Percentiles rank a stretch among this genome's conserved stretches.
phyloP scores from a whole-genome alignment of 139 green algal genomes.

The Haematococcus sp. region DNA sequence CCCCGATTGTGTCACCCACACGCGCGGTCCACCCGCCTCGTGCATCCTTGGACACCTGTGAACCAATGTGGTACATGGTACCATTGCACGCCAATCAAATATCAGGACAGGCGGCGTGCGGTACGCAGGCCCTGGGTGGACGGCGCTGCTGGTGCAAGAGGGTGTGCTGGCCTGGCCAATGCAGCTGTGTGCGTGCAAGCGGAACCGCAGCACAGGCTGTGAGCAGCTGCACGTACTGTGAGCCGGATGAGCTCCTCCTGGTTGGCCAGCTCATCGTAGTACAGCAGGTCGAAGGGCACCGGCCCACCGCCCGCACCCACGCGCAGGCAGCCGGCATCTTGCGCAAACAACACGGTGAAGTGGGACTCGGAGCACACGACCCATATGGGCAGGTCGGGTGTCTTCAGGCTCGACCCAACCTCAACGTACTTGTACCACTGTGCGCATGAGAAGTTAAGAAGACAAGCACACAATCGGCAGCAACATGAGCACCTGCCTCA shows the following conservation, averaged over 20 bases:
- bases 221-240: constrained; percentile 9
- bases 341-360: constrained; percentile 65
- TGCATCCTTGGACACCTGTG: constrained; percentile 17
- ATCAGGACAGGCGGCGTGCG: not conserved
- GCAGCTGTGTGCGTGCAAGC: not conserved
- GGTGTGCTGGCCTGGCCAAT: not conserved
- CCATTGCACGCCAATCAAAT: not conserved
- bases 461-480: no score
- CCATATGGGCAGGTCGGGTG: constrained; percentile 60
- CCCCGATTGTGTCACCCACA: constrained; percentile 29
- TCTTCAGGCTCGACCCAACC: constrained; percentile 53
- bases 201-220: no score
- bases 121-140: not conserved
- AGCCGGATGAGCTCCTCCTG: constrained; percentile 39
- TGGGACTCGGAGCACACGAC: constrained; percentile 74
- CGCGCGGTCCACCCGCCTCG: constrained; percentile 30
- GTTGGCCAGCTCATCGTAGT: constrained; percentile 63
- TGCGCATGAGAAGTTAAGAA: not conserved
- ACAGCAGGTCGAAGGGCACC: constrained; percentile 51
- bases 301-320: not conserved
- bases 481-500: no score
- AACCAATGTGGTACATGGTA: not conserved
- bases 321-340: constrained; percentile 4
- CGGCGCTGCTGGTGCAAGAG: no score
- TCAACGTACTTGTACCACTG: constrained; percentile 52